Evolutionary conservation across 495 filamentous ascomycete species (phyloP), one percentile per base, ranked within the genome.

Genomic region (Hypomontagnella monticulosa): DNA sequence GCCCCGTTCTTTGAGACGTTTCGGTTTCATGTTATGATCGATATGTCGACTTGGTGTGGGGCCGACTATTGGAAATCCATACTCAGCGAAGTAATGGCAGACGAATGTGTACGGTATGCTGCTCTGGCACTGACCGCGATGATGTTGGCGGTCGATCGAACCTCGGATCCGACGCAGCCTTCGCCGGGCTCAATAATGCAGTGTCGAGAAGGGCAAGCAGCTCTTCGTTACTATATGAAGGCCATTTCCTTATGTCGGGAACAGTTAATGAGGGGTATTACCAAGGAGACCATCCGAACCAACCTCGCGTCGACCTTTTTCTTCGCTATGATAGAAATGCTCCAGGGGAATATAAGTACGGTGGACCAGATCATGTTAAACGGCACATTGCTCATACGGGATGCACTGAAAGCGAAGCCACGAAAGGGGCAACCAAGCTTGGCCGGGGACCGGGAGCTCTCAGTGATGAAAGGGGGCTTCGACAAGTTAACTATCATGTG

Each of bases 291-390:
- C 0, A 30, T 65, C 27, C 66, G 66, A 5, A 34, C 66, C 0
- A 63, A 60, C 34, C 19, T 56, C 4, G 67, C 40, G 8, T 40
- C 49, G 19, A 64, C 36, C 4, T 61, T 63, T 41, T 66, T 73
- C 53, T 63, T 74, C 27, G 61, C 67, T 33, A 42, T 74, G 55
- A 53, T 75, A 36, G 74, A 76, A 62, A 38, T 76, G 11, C 34
- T 76, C 11, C 72, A 73, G 32, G 70, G 74, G 1, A 71, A 76
- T 40, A 61, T 76, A 40, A 32, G 66, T 32, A 58, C 56, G 3
- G 74, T 57, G 0, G 69, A 72, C 47, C 61, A 51, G 42, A 53
- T 71, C 4, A 56, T 71, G 49, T 10, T 37, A 4, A 69, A 56
- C 37, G 64, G 69, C 32, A n/a, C 58, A 0, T 14, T 61, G 16